These are phyloP conservation scores for Dactylellina sp. DNA, from an alignment of 2,329 filamentous ascomycete species.

Conservation along the genomic window DNA sequence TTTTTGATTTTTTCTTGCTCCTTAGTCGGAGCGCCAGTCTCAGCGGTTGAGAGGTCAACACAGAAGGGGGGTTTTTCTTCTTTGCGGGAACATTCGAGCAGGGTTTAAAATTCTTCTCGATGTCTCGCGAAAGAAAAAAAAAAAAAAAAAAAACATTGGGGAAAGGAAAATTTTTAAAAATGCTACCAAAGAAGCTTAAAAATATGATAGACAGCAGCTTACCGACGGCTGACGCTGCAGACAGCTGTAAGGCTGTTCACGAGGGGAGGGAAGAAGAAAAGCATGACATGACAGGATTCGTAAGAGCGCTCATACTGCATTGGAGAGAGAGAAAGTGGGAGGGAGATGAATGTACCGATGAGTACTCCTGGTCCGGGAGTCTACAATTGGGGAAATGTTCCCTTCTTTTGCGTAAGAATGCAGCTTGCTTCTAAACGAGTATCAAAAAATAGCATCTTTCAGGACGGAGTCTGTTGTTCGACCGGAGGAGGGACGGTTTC, in stretches of 20 bases:
- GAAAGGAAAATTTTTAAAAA: constrained; percentile 17
- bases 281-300: constrained; percentile 8
- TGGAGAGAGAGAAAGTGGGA: neutral
- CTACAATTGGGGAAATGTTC: constrained; percentile 10
- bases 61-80: constrained; percentile 1
- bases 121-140: constrained; percentile 7
- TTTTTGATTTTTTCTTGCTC: too few relatives aligned
- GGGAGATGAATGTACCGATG: too few relatives aligned
- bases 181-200: constrained; percentile 21
- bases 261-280: constrained; percentile 9
- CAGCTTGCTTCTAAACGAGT: constrained; percentile 8
- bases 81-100: constrained; percentile 21
- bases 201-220: constrained; percentile 26
- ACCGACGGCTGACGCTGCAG: constrained; percentile 20
- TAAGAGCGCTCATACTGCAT: constrained; percentile 4
- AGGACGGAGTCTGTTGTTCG: too few relatives aligned
- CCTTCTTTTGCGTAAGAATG: constrained; percentile 9
- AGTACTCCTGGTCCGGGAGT: constrained; percentile 2
- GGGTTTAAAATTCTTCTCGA: constrained; percentile 17
- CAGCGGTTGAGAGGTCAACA: neutral
- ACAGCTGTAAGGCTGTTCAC: neutral
- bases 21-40: too few relatives aligned
- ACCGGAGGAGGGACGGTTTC: too few relatives aligned
- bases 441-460: constrained; percentile 3
- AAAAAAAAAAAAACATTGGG: neutral